These are phyloP conservation scores for Aspergillus carbonarius DNA, from an alignment of 2,329 filamentous ascomycete genomes.

Conservation along the genomic window DNA sequence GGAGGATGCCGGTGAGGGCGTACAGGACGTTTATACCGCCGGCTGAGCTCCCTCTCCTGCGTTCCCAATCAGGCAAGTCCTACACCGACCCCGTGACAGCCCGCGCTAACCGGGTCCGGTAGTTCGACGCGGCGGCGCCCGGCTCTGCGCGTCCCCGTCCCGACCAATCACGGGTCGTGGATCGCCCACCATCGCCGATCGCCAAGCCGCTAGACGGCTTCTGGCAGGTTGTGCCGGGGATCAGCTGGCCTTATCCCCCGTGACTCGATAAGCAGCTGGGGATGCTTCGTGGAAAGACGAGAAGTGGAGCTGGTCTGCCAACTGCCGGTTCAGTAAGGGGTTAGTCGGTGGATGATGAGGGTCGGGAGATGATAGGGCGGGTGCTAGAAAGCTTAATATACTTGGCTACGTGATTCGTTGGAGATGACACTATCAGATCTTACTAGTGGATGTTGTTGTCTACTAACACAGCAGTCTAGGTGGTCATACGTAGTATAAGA, in stretches of 20 bases:
- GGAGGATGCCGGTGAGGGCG: not conserved
- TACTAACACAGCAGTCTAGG: too few relatives aligned
- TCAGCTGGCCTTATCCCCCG: not conserved
- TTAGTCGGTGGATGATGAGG: not conserved
- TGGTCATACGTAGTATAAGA: too few relatives aligned
- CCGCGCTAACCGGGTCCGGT: not conserved
- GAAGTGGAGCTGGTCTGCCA: not conserved
- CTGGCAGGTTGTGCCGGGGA: constrained; percentile 10
- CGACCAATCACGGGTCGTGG: not conserved
- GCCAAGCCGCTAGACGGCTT: constrained; percentile 4
- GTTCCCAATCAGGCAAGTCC: constrained; percentile 4
- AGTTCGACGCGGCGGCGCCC: constrained; percentile 4
- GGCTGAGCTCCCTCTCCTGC: not conserved
- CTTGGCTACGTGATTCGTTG: not conserved
- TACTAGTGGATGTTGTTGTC: too few relatives aligned
- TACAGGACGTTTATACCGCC: not conserved
- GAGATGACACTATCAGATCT: not conserved
- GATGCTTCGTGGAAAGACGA: not conserved
- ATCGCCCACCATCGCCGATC: constrained; percentile 1
- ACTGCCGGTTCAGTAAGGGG: not conserved
- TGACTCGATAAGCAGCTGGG: not conserved
- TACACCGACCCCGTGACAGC: constrained; percentile 2
- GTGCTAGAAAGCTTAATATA: not conserved
- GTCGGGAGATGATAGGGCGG: not conserved
- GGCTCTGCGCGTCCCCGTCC: not conserved